Percentiles rank a stretch among this genome's conserved stretches.
Evolutionary conservation across 768 basidiomycete species (phyloP).

Genomic region (Auriscalpium vulgare): DNA sequence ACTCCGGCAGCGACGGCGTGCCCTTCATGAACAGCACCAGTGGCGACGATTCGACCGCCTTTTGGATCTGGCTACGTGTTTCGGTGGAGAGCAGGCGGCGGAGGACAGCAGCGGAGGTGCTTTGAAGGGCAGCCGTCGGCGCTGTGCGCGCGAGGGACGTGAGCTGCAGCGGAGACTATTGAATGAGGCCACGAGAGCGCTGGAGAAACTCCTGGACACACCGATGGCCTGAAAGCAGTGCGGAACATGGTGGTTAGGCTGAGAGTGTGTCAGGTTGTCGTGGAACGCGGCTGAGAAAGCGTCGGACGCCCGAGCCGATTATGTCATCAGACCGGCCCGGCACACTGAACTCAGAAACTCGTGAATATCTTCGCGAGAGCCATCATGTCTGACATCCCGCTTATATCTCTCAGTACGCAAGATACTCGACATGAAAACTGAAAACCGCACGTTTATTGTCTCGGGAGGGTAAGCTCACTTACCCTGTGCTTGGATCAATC

Average conservation of each 20-base stretch:
- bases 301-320: not conserved
- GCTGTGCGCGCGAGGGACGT: constrained; percentile 9
- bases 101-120: constrained; percentile 4
- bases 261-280: not conserved
- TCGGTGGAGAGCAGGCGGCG: constrained; percentile 56
- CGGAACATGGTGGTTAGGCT: constrained; percentile 33
- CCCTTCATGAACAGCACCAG: constrained; percentile 99
- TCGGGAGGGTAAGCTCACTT: constrained; percentile 42
- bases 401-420: not conserved
- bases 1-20: constrained; percentile 76
- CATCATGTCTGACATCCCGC: not conserved
- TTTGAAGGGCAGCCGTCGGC: constrained; percentile 11
- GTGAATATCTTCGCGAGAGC: too few species aligned
- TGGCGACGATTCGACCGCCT: constrained; percentile 66
- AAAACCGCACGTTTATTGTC: constrained; percentile 45
- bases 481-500: not conserved
- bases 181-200: not conserved
- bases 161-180: not conserved
- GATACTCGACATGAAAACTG: constrained; percentile 34
- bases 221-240: constrained; percentile 36
- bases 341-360: not conserved
- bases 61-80: constrained; percentile 52
- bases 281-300: not conserved
- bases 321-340: not conserved
- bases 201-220: constrained; percentile 18